Percentiles rank a stretch among this genome's conserved stretches.
These are phyloP conservation scores for Malus fusca DNA, from an alignment of 306 rosid species.

Conservation along the genomic window DNA sequence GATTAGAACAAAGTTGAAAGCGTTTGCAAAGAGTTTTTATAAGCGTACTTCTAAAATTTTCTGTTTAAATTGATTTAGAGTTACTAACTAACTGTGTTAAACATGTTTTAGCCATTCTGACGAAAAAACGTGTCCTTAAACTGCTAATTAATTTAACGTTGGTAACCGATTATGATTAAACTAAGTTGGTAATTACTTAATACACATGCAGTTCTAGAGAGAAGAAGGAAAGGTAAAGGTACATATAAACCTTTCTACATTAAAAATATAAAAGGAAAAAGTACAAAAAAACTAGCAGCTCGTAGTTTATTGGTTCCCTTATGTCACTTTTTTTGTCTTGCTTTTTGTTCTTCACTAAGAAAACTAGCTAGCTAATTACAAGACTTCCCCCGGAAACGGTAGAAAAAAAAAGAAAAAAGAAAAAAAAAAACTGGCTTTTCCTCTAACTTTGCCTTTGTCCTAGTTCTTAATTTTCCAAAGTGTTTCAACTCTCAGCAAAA, in stretches of 20 bases:
- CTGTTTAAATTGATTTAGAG: not conserved
- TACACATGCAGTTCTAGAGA: not conserved
- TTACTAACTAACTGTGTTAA: not conserved
- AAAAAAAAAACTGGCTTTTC: conserved; percentile 25
- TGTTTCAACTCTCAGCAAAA: not conserved
- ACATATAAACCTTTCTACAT: conserved; percentile 8
- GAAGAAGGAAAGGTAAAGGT: not conserved
- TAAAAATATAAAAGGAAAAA: conserved; percentile 9
- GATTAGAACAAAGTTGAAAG: not conserved
- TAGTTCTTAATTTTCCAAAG: not conserved
- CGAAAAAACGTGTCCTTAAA: not conserved
- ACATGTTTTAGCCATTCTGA: not conserved
- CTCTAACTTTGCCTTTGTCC: conserved; percentile 34
- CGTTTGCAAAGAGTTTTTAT: not conserved
- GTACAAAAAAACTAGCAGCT: conserved; percentile 23
- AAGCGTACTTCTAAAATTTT: not conserved
- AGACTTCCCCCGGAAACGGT: not conserved
- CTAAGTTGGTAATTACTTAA: not conserved
- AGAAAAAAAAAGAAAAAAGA: not conserved
- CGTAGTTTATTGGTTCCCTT: conserved; percentile 28
- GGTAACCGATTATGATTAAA: not conserved
- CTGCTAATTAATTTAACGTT: not conserved
- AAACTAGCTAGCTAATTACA: conserved; percentile 21
- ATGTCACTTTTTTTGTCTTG: conserved; percentile 23
- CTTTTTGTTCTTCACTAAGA: conserved; percentile 32